phyloP scores from a whole-genome alignment of 441 rosid species.

The Raphanus hybrid region DNA sequence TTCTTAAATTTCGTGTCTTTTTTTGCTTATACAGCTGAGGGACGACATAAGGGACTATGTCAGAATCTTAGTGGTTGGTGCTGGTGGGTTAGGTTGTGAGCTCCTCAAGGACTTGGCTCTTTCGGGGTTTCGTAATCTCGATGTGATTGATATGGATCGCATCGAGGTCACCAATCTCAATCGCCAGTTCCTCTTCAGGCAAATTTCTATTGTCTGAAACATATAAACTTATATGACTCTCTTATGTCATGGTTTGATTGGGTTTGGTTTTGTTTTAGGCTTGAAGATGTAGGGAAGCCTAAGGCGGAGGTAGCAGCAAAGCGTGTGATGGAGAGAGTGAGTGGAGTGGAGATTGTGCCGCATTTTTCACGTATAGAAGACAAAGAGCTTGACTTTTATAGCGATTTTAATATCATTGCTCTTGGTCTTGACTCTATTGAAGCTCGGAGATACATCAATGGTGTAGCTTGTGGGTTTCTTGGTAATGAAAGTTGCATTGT shows the following conservation, averaged over 20 bases:
- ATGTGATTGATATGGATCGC: conserved; percentile 96
- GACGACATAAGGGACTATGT: conserved; percentile 77
- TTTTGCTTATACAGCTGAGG: conserved; percentile 54
- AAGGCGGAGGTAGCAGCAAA: conserved; percentile 29
- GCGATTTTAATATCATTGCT: conserved; percentile 79
- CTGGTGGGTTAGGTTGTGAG: conserved; percentile 98
- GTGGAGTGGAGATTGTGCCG: conserved; percentile 83
- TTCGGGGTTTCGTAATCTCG: conserved; percentile 80
- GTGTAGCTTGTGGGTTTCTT: conserved; percentile 90
- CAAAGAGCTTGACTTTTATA: conserved; percentile 81
- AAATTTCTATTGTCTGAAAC: conserved; percentile 6
- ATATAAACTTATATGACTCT: background rate
- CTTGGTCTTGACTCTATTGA: conserved; percentile 95
- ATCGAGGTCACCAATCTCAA: conserved; percentile 96
- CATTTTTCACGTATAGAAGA: conserved; percentile 98
- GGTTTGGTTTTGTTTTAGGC: too few relatives aligned
- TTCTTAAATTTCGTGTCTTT: background rate
- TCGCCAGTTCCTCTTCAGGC: conserved; percentile 98
- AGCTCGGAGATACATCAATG: conserved; percentile 90
- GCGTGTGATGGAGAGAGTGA: conserved; percentile 95
- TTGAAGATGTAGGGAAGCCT: too few relatives aligned
- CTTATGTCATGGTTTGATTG: too few relatives aligned
- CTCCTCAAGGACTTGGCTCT: conserved; percentile 91
- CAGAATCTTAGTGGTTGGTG: conserved; percentile 82
- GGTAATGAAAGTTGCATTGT: conserved; percentile 50